phyloP scores from a whole-genome alignment of 179 eudicot genomes.

The Corrigiola litoralis region DNA sequence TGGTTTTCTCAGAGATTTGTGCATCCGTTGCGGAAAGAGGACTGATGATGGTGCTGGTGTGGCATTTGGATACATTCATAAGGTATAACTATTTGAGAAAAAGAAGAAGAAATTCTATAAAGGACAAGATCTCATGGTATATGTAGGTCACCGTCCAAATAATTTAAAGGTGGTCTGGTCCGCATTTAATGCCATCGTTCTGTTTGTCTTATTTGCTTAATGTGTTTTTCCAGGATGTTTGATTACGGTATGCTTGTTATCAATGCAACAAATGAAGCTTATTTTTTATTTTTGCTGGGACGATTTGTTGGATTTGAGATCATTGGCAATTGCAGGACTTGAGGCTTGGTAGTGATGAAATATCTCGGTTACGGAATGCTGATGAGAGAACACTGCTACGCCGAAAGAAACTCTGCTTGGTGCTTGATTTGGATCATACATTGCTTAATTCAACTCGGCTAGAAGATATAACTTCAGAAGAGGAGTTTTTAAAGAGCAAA shows the following conservation, averaged over 20 bases:
- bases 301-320: no score
- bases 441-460: slow-evolving; percentile 81
- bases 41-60: slow-evolving; percentile 52
- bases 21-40: slow-evolving; percentile 56
- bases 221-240: background rate
- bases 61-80: slow-evolving; percentile 62
- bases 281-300: background rate
- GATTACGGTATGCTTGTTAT: background rate
- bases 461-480: slow-evolving; percentile 56
- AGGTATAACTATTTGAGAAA: slow-evolving; percentile 32
- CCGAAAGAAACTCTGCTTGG: slow-evolving; percentile 64
- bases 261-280: background rate
- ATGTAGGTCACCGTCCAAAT: no score
- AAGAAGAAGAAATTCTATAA: background rate
- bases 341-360: slow-evolving; percentile 59
- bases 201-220: no score
- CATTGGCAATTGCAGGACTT: slow-evolving; percentile 44
- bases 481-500: slow-evolving; percentile 49
- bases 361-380: slow-evolving; percentile 57
- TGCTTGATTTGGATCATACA: slow-evolving; percentile 92
- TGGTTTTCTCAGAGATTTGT: slow-evolving; percentile 53
- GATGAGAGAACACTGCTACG: slow-evolving; percentile 59
- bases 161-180: no score
- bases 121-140: no score
- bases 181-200: no score